phyloP scores from a whole-genome alignment of 768 basidiomycete species.

The Mycena crocata region DNA sequence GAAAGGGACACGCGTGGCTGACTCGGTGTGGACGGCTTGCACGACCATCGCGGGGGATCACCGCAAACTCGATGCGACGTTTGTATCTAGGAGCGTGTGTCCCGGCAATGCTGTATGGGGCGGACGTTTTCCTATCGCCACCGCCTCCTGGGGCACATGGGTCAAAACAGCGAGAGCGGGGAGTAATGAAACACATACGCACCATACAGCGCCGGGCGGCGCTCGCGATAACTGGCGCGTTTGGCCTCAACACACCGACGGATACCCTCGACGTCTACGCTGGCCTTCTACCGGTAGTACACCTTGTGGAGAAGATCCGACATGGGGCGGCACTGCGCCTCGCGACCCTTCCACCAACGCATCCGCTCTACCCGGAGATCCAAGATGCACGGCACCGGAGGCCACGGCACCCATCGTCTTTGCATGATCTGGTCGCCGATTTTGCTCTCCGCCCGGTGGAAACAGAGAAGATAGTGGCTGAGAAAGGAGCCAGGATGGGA shows the following conservation, averaged over 20 bases:
- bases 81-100: neutral
- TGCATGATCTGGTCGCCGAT: neutral
- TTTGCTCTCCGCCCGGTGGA: neutral
- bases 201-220: neutral
- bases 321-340: neutral
- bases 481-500: neutral
- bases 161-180: neutral
- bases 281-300: neutral
- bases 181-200: neutral
- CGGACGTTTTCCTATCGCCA: neutral
- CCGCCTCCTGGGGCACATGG: neutral
- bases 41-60: neutral
- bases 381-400: neutral
- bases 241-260: neutral
- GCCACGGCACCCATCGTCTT: neutral
- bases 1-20: conserved; percentile 35
- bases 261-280: neutral
- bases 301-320: neutral
- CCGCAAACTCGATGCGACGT: neutral
- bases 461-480: neutral
- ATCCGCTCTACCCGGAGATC: neutral
- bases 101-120: neutral
- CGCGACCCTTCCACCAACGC: neutral
- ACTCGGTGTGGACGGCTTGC: conserved; percentile 25
- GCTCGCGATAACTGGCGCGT: neutral